Base-by-base conservation (phyloP, 2,329 filamentous ascomycete genomes). In the Exophiala bonariae region DNA sequence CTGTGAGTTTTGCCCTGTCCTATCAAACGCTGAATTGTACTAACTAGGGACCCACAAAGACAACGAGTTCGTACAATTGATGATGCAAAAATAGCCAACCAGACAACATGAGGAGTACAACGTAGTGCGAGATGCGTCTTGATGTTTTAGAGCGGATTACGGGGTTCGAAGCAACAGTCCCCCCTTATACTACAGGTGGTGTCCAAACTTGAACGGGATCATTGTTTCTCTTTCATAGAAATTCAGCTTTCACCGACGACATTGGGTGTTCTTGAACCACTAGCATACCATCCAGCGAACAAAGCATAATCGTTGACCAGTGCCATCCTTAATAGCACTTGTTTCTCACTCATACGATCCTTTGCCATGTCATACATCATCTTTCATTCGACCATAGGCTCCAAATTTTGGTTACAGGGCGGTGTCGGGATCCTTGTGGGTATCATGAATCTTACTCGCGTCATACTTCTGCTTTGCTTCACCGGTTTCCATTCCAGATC, bases 41-140 rank as follows among this genome's bases (percentile, higher is more conserved):
- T 46, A 57, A 68, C 64, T 67, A 34, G 28, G 28, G 28, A 7
- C 13, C 32, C 14, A 39, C 13, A 37, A 61, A 92, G 87, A 92
- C 76, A 92, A 92, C 77, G 88, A 93, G 73, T 93, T 93, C 66
- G 88, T 93, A 62, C 88, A 93, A 76, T 84, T 93, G 67, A 93
- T 93, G 88, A 92, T 93, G 88, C 88, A 93, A 80, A 92, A 92
- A 79, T 92, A 88, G 78, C 36, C 26, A 37, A 37, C 49, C 26
- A 42, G 52, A 39, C n/a, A 41, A 19, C 37, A 37, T 26, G 9
- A 16, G 44, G 23, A 48, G 22, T 18, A 42, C 19, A 32, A n/a
- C 20, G 37, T 17, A 16, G 30, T 30, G 22, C 23, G 33, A 31
- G 43, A 26, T 26, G 31, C 33, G 22, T 35, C 37, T 43, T 28